Evolutionary conservation across 1,284 basidiomycete species (phyloP).

Genomic region (Athelia sp.): DNA sequence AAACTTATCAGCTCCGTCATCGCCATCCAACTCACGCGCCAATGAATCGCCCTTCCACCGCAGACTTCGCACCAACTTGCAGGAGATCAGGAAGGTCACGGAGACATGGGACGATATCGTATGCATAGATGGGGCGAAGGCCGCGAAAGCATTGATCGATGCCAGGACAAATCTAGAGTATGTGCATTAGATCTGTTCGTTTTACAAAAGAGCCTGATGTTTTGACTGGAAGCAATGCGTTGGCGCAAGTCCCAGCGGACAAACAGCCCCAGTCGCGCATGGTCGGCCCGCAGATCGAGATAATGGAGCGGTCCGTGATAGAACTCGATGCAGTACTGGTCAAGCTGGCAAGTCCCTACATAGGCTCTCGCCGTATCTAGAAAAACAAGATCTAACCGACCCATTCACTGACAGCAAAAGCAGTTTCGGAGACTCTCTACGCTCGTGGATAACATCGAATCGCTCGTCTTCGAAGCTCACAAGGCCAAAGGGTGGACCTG

Average conservation of each 20-base stretch:
- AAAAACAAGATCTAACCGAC: constrained; percentile 1
- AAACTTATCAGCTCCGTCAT: constrained; percentile 8
- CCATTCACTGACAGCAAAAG: constrained; percentile 46
- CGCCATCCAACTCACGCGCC: constrained; percentile 37
- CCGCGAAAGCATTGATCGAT: constrained; percentile 60
- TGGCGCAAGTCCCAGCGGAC: constrained; percentile 45
- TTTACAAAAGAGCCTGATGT: constrained; percentile 2
- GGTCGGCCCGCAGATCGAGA: constrained; percentile 53
- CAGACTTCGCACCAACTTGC: constrained; percentile 55
- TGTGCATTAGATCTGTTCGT: constrained; percentile 21
- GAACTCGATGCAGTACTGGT: constrained; percentile 53
- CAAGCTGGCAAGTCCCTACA: constrained; percentile 51
- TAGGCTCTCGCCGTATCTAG: constrained; percentile 2
- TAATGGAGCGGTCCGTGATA: constrained; percentile 61
- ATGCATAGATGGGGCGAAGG: constrained; percentile 66
- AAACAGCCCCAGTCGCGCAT: constrained; percentile 50
- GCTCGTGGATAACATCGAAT: constrained; percentile 59
- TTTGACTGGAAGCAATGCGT: constrained; percentile 46
- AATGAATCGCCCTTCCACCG: constrained; percentile 71
- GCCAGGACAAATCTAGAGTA: constrained; percentile 75
- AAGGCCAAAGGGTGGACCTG: constrained; percentile 65
- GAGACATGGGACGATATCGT: constrained; percentile 76
- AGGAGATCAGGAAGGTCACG: constrained; percentile 54
- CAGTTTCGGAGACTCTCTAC: constrained; percentile 59
- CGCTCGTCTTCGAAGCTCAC: constrained; percentile 59